Conservation (phyloP, 371 early-diverging fungal genomes). For the Capillidium rhysosporum region DNA sequence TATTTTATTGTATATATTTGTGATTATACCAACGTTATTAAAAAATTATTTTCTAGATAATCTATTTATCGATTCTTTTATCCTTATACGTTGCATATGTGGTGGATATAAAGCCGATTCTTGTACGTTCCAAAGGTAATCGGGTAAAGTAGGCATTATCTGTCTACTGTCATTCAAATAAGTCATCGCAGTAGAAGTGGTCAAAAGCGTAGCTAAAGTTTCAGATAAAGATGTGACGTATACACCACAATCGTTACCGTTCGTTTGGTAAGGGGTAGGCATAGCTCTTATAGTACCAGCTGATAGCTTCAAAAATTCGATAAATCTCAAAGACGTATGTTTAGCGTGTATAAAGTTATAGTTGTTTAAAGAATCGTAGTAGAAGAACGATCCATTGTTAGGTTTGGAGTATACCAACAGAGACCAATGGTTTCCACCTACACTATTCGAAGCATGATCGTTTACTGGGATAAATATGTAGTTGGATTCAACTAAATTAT, state of each 20-base stretch:
- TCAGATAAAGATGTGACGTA: not conserved
- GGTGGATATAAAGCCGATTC: too few species aligned
- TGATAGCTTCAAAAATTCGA: not conserved
- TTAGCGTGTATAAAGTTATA: not conserved
- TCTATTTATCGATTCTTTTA: too few species aligned
- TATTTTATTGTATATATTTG: too few species aligned
- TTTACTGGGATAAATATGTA: slow-evolving; percentile 4
- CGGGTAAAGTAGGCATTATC: too few species aligned
- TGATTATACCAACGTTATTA: too few species aligned
- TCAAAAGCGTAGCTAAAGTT: not conserved
- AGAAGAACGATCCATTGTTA: not conserved
- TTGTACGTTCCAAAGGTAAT: too few species aligned
- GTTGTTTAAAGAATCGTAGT: slow-evolving; percentile 2
- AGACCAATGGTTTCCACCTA: slow-evolving; percentile 5
- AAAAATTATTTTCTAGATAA: too few species aligned
- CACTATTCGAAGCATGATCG: not conserved
- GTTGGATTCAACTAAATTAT: not conserved
- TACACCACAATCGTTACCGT: slow-evolving; percentile 5
- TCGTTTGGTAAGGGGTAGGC: slow-evolving; percentile 3
- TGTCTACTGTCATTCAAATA: too few species aligned
- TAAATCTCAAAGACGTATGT: not conserved
- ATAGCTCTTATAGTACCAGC: not conserved
- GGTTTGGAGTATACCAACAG: slow-evolving; percentile 1
- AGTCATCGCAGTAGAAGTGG: too few species aligned
- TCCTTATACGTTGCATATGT: too few species aligned